A percentile compares a stretch with the other conserved stretches of the same genome.
These are phyloP conservation scores for Capsella bursapastoris DNA, from an alignment of 345 rosid genomes.

Conservation along the genomic window DNA sequence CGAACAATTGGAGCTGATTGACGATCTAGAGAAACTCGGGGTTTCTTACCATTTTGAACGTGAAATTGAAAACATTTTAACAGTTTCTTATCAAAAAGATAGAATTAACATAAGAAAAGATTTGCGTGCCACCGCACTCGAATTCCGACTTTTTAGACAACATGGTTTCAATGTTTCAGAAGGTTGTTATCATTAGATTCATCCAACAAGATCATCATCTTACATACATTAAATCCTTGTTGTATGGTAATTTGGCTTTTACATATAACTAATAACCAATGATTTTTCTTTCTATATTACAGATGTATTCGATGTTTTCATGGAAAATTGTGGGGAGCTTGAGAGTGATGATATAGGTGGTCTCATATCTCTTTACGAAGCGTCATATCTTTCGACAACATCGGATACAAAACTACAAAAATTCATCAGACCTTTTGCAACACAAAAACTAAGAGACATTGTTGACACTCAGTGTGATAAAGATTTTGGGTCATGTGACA, in stretches of 20 bases:
- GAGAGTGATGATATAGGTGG: slow-evolving; percentile 29
- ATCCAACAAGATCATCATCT: neutral
- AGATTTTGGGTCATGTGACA: neutral
- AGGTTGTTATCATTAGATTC: slow-evolving; percentile 24
- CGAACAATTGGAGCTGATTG: slow-evolving; percentile 31
- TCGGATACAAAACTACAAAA: neutral
- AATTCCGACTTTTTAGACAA: slow-evolving; percentile 47
- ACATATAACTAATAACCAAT: neutral
- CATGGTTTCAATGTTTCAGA: slow-evolving; percentile 42
- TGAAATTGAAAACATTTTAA: slow-evolving; percentile 44
- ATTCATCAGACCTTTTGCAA: slow-evolving; percentile 47
- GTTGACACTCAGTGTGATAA: neutral
- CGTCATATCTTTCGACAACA: slow-evolving; percentile 34
- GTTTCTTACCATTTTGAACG: slow-evolving; percentile 55
- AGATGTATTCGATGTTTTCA: slow-evolving; percentile 44
- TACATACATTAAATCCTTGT: neutral
- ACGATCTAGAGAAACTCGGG: slow-evolving; percentile 44
- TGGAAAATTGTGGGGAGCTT: slow-evolving; percentile 32
- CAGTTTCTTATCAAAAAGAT: slow-evolving; percentile 13
- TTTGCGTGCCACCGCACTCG: slow-evolving; percentile 37
- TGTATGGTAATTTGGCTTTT: neutral
- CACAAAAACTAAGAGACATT: slow-evolving; percentile 24
- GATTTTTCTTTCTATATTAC: neutral
- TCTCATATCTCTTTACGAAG: slow-evolving; percentile 49
- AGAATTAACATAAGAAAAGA: slow-evolving; percentile 6